Conservation (phyloP, 139 green algal species). For the Chlamydomonas sphaeroides region DNA sequence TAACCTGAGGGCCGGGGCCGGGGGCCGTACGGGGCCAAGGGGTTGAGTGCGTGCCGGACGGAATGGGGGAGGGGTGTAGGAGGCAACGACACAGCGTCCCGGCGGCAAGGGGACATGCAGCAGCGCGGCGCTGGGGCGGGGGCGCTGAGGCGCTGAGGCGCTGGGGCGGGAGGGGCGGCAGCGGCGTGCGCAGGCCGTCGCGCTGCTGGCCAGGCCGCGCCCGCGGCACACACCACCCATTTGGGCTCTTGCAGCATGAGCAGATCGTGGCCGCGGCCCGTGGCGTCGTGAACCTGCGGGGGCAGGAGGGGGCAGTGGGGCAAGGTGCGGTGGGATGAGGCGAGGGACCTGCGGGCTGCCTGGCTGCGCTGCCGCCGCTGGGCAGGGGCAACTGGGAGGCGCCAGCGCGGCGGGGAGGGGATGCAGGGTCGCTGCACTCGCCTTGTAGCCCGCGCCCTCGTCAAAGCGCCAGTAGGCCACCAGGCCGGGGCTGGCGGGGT, state of each 20-base stretch:
- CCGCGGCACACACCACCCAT: constrained; percentile 69
- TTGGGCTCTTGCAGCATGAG: constrained; percentile 62
- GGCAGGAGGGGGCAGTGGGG: constrained; percentile 45
- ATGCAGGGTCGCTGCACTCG: too few relatives aligned
- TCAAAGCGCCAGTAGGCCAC: constrained; percentile 92
- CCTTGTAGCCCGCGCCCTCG: constrained; percentile 74
- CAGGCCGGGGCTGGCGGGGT: constrained; percentile 47
- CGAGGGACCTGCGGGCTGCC: too few relatives aligned
- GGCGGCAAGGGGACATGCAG: not conserved
- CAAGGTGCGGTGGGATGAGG: too few relatives aligned
- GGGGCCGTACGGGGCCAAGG: too few relatives aligned
- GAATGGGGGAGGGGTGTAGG: not conserved
- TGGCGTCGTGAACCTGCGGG: constrained; percentile 79
- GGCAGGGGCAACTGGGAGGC: too few relatives aligned
- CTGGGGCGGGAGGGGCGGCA: not conserved
- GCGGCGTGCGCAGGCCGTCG: not conserved
- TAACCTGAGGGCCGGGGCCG: constrained; percentile 51
- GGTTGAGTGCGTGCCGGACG: too few relatives aligned
- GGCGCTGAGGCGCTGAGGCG: not conserved
- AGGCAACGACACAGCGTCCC: not conserved
- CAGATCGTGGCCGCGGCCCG: constrained; percentile 80
- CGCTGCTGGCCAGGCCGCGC: not conserved
- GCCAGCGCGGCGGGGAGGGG: too few relatives aligned
- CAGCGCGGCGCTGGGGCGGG: not conserved
- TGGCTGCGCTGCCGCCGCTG: too few relatives aligned